These are phyloP conservation scores for Sanghuangporus sanghuang DNA, from an alignment of 1,284 basidiomycete genomes.

Conservation along the genomic window DNA sequence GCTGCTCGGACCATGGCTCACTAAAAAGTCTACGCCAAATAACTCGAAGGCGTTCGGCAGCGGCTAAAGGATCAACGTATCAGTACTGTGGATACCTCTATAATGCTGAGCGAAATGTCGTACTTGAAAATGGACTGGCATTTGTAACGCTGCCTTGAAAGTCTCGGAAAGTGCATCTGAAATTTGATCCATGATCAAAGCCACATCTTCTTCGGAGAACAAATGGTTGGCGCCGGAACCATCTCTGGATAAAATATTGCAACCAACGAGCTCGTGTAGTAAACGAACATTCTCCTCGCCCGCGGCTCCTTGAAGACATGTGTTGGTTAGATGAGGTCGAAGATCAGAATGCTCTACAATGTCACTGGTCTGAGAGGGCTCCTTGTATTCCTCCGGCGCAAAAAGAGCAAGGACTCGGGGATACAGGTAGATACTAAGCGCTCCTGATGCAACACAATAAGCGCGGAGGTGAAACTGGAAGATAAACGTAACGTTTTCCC, in stretches of 20 bases:
- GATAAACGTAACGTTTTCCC: slow-evolving; percentile 10
- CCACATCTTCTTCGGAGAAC: slow-evolving; percentile 48
- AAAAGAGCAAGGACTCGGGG: slow-evolving; percentile 85
- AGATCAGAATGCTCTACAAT: slow-evolving; percentile 47
- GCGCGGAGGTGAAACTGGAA: slow-evolving; percentile 88
- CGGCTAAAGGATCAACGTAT: slow-evolving; percentile 42
- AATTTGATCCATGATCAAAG: slow-evolving; percentile 58
- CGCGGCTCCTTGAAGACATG: slow-evolving; percentile 76
- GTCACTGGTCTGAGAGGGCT: slow-evolving; percentile 31
- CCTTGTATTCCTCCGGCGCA: slow-evolving; percentile 59
- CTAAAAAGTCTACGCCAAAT: slow-evolving; percentile 88
- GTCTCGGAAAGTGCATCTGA: slow-evolving; percentile 68
- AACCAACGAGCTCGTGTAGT: slow-evolving; percentile 72
- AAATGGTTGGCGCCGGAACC: slow-evolving; percentile 26
- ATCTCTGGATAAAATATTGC: slow-evolving; percentile 36
- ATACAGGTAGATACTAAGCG: slow-evolving; percentile 75
- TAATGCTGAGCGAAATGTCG: slow-evolving; percentile 17
- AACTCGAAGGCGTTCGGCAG: slow-evolving; percentile 94
- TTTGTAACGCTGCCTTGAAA: slow-evolving; percentile 82
- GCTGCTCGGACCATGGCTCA: slow-evolving; percentile 43
- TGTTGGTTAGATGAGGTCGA: slow-evolving; percentile 88
- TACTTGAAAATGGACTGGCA: slow-evolving; percentile 86
- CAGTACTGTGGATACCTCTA: background rate
- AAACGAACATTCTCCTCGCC: slow-evolving; percentile 69
- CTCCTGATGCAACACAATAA: slow-evolving; percentile 87